phyloP scores from a whole-genome alignment of 2,329 filamentous ascomycete genomes.

The Capronia coronata region DNA sequence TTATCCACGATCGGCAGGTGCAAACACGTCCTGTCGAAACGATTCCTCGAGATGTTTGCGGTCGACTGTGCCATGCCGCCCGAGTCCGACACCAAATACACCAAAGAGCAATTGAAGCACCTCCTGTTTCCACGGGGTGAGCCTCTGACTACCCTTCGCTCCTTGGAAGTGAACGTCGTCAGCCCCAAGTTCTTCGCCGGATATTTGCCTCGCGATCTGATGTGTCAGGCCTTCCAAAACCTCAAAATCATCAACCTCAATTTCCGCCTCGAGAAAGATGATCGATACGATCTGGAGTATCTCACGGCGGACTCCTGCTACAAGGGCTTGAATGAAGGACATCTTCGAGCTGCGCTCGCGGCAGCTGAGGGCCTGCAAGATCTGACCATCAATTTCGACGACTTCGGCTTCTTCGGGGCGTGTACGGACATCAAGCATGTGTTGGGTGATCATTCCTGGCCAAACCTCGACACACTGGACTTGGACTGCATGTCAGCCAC shows the following conservation, averaged over 20 bases:
- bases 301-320: constrained; percentile 16
- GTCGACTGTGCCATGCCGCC: constrained; percentile 23
- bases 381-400: constrained; percentile 26
- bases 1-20: constrained; percentile 25
- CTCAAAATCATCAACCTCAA: constrained; percentile 21
- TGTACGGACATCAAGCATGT: constrained; percentile 15
- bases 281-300: constrained; percentile 8
- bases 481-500: constrained; percentile 24
- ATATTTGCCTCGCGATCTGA: constrained; percentile 9
- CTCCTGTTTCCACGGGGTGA: constrained; percentile 19
- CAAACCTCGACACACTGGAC: constrained; percentile 19
- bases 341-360: constrained; percentile 17
- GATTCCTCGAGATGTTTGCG: constrained; percentile 24
- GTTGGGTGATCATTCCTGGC: constrained; percentile 18
- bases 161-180: constrained; percentile 19
- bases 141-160: constrained; percentile 12
- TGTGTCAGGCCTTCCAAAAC: constrained; percentile 18
- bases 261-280: constrained; percentile 22
- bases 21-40: constrained; percentile 23
- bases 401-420: constrained; percentile 19
- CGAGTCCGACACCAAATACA: constrained; percentile 18
- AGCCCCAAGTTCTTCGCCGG: constrained; percentile 26
- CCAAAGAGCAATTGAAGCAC: constrained; percentile 24
- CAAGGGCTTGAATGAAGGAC: constrained; percentile 18
- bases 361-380: constrained; percentile 15